A percentile compares a stretch with the other conserved stretches of the same genome.
Conservation (phyloP, 1,139 yeast species). For the Eremothecium sinecaudum region DNA sequence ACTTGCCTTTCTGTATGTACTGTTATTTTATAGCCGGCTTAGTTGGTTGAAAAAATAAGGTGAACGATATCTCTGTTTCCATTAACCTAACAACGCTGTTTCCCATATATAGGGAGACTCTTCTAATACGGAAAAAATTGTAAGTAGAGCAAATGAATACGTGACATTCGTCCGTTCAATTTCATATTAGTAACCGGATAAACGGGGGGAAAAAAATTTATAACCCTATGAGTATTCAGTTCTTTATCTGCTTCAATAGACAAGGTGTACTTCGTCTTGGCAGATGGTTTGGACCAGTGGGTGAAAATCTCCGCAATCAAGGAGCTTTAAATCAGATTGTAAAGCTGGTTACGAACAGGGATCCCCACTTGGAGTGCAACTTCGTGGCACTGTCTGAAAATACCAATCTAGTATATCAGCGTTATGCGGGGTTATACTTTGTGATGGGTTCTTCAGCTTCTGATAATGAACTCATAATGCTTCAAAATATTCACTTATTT, state of each 20-base stretch:
- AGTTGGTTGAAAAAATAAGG: too few species aligned
- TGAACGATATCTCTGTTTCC: too few species aligned
- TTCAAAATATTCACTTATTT: conserved; percentile 78
- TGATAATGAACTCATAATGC: conserved; percentile 66
- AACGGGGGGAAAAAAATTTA: too few species aligned
- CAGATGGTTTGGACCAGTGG: conserved; percentile 55
- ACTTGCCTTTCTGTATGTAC: too few species aligned
- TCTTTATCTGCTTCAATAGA: conserved; percentile 71
- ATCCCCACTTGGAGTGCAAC: conserved; percentile 72
- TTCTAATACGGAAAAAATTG: too few species aligned
- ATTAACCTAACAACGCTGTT: too few species aligned
- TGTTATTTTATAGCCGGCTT: too few species aligned
- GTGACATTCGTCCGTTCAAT: too few species aligned
- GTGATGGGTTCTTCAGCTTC: conserved; percentile 64
- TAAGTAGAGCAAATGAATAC: too few species aligned
- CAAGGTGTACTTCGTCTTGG: conserved; percentile 89
- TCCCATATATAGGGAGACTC: too few species aligned
- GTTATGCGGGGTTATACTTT: conserved; percentile 89
- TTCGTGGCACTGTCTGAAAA: conserved; percentile 64
- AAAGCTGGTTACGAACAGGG: conserved; percentile 70
- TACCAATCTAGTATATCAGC: conserved; percentile 67
- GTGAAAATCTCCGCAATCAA: conserved; percentile 13
- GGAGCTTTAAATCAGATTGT: conserved; percentile 45
- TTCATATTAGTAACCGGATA: too few species aligned
- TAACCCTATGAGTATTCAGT: conserved; percentile 82